Evolutionary conservation across 345 rosid genomes (phyloP).

Genomic region (Streptanthus diversifolius): DNA sequence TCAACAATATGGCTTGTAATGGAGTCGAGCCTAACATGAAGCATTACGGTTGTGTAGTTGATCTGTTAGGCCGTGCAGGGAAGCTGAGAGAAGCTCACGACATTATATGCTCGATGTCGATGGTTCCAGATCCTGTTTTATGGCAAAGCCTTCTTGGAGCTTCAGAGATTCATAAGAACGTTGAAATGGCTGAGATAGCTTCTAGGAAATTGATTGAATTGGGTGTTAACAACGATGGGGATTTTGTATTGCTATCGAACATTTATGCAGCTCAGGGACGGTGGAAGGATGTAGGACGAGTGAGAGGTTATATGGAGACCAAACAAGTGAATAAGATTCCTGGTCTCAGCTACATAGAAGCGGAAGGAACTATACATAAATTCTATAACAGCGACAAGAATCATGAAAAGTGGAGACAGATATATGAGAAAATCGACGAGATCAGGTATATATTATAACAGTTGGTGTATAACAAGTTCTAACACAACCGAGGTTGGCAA

Average conservation of each 20-base stretch:
- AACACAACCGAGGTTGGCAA: background rate
- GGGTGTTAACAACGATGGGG: slow-evolving; percentile 72
- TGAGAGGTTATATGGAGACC: slow-evolving; percentile 67
- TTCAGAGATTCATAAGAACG: slow-evolving; percentile 57
- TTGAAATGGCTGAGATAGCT: slow-evolving; percentile 74
- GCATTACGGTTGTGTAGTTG: slow-evolving; percentile 81
- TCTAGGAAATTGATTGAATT: slow-evolving; percentile 59
- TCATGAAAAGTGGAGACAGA: slow-evolving; percentile 55
- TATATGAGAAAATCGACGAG: slow-evolving; percentile 68
- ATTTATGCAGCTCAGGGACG: slow-evolving; percentile 71
- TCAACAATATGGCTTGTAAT: slow-evolving; percentile 48
- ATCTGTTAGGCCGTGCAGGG: slow-evolving; percentile 80
- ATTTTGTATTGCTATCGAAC: slow-evolving; percentile 74
- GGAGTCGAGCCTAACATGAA: slow-evolving; percentile 60
- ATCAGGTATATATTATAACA: slow-evolving; percentile 31
- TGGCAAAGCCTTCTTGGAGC: slow-evolving; percentile 91
- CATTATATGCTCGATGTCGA: slow-evolving; percentile 57
- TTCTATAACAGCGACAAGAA: slow-evolving; percentile 69
- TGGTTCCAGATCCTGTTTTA: slow-evolving; percentile 59
- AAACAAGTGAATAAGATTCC: slow-evolving; percentile 78
- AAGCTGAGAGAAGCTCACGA: slow-evolving; percentile 63
- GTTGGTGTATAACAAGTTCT: background rate
- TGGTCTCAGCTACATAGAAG: slow-evolving; percentile 77
- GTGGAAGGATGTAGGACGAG: slow-evolving; percentile 78
- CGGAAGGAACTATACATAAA: slow-evolving; percentile 53